Evolutionary conservation across 345 rosid genomes (phyloP).

Genomic region (Melaleuca quinquenervia): DNA sequence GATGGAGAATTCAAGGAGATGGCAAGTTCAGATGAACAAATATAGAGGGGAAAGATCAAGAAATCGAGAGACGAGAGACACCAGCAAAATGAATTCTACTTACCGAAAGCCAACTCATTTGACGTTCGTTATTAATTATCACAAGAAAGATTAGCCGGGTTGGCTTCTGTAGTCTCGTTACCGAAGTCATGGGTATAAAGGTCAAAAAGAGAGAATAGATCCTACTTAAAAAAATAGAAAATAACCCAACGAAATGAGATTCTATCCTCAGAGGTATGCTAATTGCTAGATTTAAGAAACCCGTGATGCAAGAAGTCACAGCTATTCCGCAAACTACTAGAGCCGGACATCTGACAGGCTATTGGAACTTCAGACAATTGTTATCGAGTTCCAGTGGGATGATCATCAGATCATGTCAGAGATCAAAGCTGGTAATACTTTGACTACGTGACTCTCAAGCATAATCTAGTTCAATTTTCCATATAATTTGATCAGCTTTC

Average conservation of each 20-base stretch:
- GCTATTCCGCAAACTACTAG: not conserved
- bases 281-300: not conserved
- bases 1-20: not conserved
- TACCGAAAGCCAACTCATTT: not conserved
- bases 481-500: not conserved
- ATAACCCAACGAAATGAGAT: not conserved
- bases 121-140: not conserved
- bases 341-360: not conserved
- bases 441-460: not conserved
- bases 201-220: not conserved
- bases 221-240: not conserved
- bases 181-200: not conserved
- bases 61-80: not conserved
- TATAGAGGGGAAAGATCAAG: not conserved
- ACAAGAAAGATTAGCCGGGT: not conserved
- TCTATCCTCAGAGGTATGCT: not conserved
- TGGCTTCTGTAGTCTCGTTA: not conserved
- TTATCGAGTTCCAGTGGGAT: not conserved
- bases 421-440: not conserved
- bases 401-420: not conserved
- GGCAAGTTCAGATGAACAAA: not conserved
- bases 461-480: not conserved
- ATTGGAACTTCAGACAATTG: not conserved
- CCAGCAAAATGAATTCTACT: not conserved
- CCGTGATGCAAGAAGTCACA: not conserved